Conservation (phyloP, 2,329 filamentous ascomycete genomes). For the Trichoderma sp. region DNA sequence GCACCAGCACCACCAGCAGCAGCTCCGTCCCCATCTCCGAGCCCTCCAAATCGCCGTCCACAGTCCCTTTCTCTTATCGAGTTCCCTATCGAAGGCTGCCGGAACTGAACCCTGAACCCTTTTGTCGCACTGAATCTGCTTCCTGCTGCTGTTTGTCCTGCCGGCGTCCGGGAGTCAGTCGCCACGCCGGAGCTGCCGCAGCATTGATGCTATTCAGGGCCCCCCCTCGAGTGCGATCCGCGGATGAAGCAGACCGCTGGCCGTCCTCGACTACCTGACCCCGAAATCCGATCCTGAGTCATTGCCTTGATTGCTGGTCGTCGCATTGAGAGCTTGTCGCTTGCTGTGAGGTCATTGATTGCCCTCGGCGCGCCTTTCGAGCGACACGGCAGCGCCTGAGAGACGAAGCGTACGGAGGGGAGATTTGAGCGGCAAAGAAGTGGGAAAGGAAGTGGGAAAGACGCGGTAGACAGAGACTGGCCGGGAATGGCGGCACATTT, state of each 20-base stretch:
- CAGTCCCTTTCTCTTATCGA: slow-evolving; percentile 9
- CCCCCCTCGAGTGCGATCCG: slow-evolving; percentile 18
- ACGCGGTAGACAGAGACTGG: background rate
- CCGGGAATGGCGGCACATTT: slow-evolving; percentile 29
- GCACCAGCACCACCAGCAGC: too few relatives aligned
- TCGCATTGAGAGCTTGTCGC: background rate
- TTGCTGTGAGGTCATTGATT: background rate
- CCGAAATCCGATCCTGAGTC: slow-evolving; percentile 1
- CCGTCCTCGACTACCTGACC: background rate
- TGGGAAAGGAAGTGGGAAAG: background rate
- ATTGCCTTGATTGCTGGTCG: background rate
- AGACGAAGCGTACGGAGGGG: too few relatives aligned
- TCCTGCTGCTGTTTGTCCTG: background rate
- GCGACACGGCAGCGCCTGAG: background rate
- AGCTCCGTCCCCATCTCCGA: slow-evolving; percentile 6
- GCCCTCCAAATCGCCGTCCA: slow-evolving; percentile 16
- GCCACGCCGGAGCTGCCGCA: slow-evolving; percentile 9
- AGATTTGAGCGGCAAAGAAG: background rate
- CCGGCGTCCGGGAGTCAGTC: slow-evolving; percentile 4
- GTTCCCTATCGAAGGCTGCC: too few relatives aligned
- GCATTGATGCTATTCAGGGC: slow-evolving; percentile 24
- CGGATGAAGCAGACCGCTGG: slow-evolving; percentile 19
- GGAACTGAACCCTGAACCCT: background rate
- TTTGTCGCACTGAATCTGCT: background rate
- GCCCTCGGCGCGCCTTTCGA: background rate